Base-by-base conservation (phyloP, 148 eudicot species). In the Rhododendron williamsianum region DNA sequence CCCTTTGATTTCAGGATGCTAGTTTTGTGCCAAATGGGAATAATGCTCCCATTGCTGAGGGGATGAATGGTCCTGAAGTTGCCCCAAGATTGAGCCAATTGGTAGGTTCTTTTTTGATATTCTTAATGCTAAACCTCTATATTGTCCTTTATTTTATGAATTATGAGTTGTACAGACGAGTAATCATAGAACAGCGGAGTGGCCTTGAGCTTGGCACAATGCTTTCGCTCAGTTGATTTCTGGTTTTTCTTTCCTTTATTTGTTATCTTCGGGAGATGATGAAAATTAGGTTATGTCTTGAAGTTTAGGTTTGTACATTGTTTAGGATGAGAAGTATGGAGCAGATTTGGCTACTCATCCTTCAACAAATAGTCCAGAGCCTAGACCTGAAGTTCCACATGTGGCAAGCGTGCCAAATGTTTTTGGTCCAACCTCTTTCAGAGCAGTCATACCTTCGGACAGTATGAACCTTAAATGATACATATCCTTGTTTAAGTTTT, bases 31-130 rank as follows among this genome's bases (percentile, higher is more conserved):
- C 92, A 80, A 93, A 94, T 90, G 92, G 96, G 60, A 93, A 86
- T 83, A 38, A 87, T 90, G 82, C 82, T 84, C 91, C 93, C 43
- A 78, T 90, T 84, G 81, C 87, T 83, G 98, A 97, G 88, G 99
- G 98, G 78, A 90, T 95, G 85, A 86, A 89, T 88, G 98, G 95
- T 85, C 90, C 94, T 84, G 99, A 94, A 89, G 93, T 91, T 91
- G 95, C 91, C 76, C 93, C 90, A 67, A 92, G 91, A 87, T 85
- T 93, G 84, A 86, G 85, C 46, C 82, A 82, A 49, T 36, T 52
- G 89, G 96, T 92, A 86, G 81, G 86, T 69, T 35, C 52, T 52
- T 80, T 60, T 21, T 58, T 27, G 77, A 46, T 78, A 63, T 30
- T 63, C 67, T 23, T 12, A 15, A 60, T 63, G 16, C 13, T 48